Percentiles rank a stretch among this genome's conserved stretches.
These are phyloP conservation scores for Exobasidium cylindrosporum DNA, from an alignment of 1,284 basidiomycete genomes.

Conservation along the genomic window DNA sequence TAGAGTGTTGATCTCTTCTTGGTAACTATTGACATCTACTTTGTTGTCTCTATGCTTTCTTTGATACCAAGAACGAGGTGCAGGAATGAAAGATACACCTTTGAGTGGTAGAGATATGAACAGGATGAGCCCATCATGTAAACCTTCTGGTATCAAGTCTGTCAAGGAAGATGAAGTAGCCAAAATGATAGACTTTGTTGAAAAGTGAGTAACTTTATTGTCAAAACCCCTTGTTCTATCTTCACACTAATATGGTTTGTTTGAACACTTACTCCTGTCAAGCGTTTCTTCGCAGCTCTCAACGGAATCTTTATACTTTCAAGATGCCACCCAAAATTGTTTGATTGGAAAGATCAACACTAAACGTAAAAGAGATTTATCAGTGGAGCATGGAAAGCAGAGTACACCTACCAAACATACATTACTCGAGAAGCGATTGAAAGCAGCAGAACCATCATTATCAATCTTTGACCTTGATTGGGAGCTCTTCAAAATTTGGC, in stretches of 20 bases:
- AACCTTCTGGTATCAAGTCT: too few species aligned
- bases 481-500: conserved; percentile 3
- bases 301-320: not conserved
- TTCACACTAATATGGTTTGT: too few species aligned
- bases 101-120: too few species aligned
- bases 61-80: too few species aligned
- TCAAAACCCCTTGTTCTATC: too few species aligned
- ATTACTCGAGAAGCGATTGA: not conserved
- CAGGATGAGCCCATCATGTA: too few species aligned
- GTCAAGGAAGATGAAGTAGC: not conserved
- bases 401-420: not conserved
- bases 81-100: too few species aligned
- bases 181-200: not conserved
- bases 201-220: not conserved
- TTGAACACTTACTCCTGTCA: too few species aligned
- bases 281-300: not conserved
- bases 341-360: not conserved
- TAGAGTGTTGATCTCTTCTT: too few species aligned
- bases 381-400: not conserved
- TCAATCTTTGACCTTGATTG: not conserved
- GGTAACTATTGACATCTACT: too few species aligned
- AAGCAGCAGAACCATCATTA: not conserved
- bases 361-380: not conserved
- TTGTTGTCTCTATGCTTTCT: too few species aligned
- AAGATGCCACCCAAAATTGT: not conserved